These are phyloP conservation scores for Raddia guianensis DNA, from an alignment of 176 grass and related monocot genomes.

Conservation along the genomic window DNA sequence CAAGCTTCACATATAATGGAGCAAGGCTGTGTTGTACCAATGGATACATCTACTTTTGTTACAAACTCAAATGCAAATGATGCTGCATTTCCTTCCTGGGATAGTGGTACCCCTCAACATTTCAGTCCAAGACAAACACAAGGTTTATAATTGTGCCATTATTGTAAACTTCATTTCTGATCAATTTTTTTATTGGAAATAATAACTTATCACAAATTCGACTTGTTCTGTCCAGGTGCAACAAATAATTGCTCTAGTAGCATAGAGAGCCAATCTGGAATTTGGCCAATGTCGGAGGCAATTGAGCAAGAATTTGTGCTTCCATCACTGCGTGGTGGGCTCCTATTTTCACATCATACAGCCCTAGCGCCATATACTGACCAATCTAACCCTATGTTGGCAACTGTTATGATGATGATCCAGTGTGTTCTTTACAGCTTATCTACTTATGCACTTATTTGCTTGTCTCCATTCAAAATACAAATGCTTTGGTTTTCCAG, in stretches of 20 bases:
- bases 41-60: slow-evolving; percentile 39
- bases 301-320: slow-evolving; percentile 56
- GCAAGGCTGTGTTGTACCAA: slow-evolving; percentile 40
- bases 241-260: slow-evolving; percentile 66
- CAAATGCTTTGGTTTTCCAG: no score
- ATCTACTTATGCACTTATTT: no score
- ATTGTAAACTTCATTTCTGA: not conserved
- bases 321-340: slow-evolving; percentile 57
- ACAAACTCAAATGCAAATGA: slow-evolving; percentile 39
- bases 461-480: no score
- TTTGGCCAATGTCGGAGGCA: slow-evolving; percentile 53
- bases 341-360: slow-evolving; percentile 18
- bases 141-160: slow-evolving; percentile 41
- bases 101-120: slow-evolving; percentile 35
- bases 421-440: no score
- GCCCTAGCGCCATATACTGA: not conserved
- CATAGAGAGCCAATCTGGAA: slow-evolving; percentile 59
- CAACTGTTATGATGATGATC: not conserved
- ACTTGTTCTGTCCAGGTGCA: slow-evolving; percentile 29
- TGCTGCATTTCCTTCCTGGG: slow-evolving; percentile 40
- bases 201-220: slow-evolving; percentile 24
- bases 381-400: not conserved
- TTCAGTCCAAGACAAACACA: slow-evolving; percentile 45
- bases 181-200: not conserved
- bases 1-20: slow-evolving; percentile 56